Conservation (phyloP, 1,139 yeast species). For the Taphrina flavorubra region DNA sequence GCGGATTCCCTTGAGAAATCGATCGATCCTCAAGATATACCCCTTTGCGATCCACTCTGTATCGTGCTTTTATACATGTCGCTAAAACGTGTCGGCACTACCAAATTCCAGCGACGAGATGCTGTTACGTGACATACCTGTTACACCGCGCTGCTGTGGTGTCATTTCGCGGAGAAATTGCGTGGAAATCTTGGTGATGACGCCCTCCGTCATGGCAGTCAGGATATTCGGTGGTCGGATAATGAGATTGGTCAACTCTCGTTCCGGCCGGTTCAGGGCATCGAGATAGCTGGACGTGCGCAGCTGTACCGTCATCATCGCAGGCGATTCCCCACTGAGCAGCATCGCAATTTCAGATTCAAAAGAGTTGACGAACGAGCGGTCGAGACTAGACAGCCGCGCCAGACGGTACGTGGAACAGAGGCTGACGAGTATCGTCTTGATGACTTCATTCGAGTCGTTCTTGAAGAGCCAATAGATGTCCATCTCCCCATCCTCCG, state of each 20-base stretch:
- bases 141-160: not conserved
- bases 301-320: slow-evolving; percentile 8
- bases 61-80: no score
- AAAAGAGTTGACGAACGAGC: slow-evolving; percentile 8
- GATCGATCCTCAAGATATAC: no score
- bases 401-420: slow-evolving; percentile 3
- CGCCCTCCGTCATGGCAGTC: slow-evolving; percentile 21
- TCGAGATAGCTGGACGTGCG: slow-evolving; percentile 21
- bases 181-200: slow-evolving; percentile 15
- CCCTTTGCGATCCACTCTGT: no score
- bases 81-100: no score
- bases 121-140: not conserved
- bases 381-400: slow-evolving; percentile 2
- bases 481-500: slow-evolving; percentile 3
- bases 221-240: slow-evolving; percentile 2
- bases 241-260: slow-evolving; percentile 12
- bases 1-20: no score
- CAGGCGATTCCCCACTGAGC: not conserved
- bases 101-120: not conserved
- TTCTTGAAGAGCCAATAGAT: slow-evolving; percentile 20
- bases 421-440: not conserved
- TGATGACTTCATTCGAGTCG: not conserved
- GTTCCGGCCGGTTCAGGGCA: not conserved
- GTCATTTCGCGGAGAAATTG: not conserved
- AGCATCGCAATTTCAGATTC: slow-evolving; percentile 12